Conservation (phyloP, 2,329 filamentous ascomycete genomes). For the Aspergillus pseudoviridinutans region DNA sequence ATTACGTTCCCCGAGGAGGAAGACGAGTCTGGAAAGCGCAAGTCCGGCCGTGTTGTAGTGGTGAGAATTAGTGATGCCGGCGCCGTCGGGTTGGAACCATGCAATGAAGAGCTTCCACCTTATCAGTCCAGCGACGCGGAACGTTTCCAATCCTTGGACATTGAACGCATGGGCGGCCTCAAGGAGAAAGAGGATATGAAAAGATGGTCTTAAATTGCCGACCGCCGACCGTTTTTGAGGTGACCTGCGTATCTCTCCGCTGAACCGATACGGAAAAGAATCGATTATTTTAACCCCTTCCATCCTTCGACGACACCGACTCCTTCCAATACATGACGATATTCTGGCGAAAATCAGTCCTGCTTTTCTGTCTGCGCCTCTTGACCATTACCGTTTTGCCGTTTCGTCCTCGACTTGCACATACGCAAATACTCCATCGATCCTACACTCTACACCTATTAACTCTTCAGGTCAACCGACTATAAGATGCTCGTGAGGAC, state of each 20-base stretch:
- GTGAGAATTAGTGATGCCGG: conserved; percentile 86
- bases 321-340: conserved; percentile 31
- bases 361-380: conserved; percentile 21
- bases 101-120: conserved; percentile 74
- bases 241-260: conserved; percentile 1
- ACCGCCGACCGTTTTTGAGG: background rate
- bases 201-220: conserved; percentile 30
- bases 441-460: conserved; percentile 9
- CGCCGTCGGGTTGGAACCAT: conserved; percentile 80
- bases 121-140: conserved; percentile 78
- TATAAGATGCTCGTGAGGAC: background rate
- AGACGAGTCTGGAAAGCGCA: conserved; percentile 67
- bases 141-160: conserved; percentile 88
- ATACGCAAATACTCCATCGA: conserved; percentile 22
- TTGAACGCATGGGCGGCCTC: conserved; percentile 88
- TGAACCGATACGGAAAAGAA: conserved; percentile 11
- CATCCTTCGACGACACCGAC: conserved; percentile 27
- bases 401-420: conserved; percentile 27
- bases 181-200: conserved; percentile 71
- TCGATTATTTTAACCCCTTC: conserved; percentile 6
- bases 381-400: conserved; percentile 11
- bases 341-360: conserved; percentile 24
- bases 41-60: conserved; percentile 83
- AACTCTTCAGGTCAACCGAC: background rate
- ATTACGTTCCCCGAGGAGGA: conserved; percentile 98